Evolutionary conservation across 2,329 filamentous ascomycete genomes (phyloP).

Genomic region (Ophidiomyces ophidiicola): DNA sequence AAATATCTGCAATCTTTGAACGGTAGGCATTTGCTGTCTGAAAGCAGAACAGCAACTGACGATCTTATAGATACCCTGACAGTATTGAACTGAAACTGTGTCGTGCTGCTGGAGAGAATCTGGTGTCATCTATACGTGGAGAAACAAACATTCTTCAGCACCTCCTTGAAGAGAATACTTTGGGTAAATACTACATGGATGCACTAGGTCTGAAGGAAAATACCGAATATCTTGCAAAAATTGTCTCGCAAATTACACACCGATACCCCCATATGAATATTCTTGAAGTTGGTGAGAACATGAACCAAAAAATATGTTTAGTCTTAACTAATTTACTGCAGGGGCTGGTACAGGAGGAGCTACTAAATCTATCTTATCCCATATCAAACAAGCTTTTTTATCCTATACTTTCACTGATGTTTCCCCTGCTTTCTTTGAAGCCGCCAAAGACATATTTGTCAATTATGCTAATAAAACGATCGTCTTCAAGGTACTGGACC

Average conservation of each 20-base stretch:
- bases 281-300: constrained; percentile 28
- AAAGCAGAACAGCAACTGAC: constrained; percentile 25
- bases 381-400: constrained; percentile 23
- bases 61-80: constrained; percentile 18
- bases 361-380: constrained; percentile 27
- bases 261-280: constrained; percentile 35
- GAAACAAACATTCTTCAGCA: constrained; percentile 25
- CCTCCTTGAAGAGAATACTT: constrained; percentile 7
- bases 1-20: constrained; percentile 3
- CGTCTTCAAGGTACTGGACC: constrained; percentile 24
- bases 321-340: constrained; percentile 19
- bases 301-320: constrained; percentile 10
- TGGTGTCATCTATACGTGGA: constrained; percentile 23
- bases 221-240: constrained; percentile 19
- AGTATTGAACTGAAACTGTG: not conserved
- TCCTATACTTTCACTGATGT: constrained; percentile 40
- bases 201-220: constrained; percentile 10
- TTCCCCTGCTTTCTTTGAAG: constrained; percentile 32
- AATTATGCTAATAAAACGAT: constrained; percentile 21
- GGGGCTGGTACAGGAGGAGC: constrained; percentile 36
- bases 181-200: constrained; percentile 10
- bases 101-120: constrained; percentile 20
- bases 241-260: constrained; percentile 28
- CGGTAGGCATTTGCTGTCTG: constrained; percentile 15
- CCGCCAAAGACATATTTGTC: constrained; percentile 23